These are phyloP conservation scores for Moricandia moricandioides DNA, from an alignment of 345 rosid species.

Conservation along the genomic window DNA sequence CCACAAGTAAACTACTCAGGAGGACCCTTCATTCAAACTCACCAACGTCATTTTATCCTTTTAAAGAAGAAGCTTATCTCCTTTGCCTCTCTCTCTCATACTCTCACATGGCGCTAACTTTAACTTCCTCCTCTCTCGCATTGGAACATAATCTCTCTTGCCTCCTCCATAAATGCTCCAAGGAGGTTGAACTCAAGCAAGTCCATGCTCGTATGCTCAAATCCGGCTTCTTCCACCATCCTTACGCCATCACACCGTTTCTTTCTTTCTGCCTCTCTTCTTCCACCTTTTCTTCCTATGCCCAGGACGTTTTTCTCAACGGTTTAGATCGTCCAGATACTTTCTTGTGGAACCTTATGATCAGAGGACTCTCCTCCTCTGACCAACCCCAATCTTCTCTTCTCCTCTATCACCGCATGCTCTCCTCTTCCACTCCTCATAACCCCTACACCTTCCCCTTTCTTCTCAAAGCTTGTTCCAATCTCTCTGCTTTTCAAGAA, in stretches of 20 bases:
- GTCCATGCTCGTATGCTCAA: conserved; percentile 61
- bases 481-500: conserved; percentile 42
- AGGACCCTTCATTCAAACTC: not conserved
- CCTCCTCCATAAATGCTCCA: conserved; percentile 56
- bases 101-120: conserved; percentile 13
- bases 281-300: conserved; percentile 42
- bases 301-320: conserved; percentile 44
- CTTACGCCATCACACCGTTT: conserved; percentile 43
- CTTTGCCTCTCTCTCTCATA: not conserved
- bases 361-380: conserved; percentile 51
- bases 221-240: conserved; percentile 44
- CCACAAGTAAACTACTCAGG: not conserved
- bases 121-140: conserved; percentile 9
- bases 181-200: conserved; percentile 49
- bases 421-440: conserved; percentile 42
- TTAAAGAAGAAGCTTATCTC: conserved; percentile 20
- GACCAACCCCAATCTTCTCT: conserved; percentile 48
- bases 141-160: conserved; percentile 33
- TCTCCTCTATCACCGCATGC: conserved; percentile 55
- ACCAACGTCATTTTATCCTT: conserved; percentile 11
- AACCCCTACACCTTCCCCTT: conserved; percentile 64
- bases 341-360: conserved; percentile 66
- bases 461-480: conserved; percentile 69
- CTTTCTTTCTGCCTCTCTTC: conserved; percentile 44
- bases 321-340: conserved; percentile 42